phyloP scores from a whole-genome alignment of 108 stramenopile genomes.

The Nitzschia inconspicua region DNA sequence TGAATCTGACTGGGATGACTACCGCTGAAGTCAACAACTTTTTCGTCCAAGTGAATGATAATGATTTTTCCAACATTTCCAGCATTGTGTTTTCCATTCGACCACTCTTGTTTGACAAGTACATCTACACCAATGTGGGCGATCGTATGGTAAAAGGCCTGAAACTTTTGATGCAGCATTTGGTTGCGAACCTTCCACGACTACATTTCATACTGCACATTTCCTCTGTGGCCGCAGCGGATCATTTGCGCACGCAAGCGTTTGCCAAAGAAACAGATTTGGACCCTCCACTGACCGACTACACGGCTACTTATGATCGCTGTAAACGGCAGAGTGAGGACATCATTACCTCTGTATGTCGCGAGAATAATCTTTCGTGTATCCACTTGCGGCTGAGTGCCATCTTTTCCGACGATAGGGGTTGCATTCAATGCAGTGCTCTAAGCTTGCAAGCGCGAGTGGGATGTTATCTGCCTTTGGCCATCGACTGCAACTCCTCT shows the following conservation, averaged over 20 bases:
- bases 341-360: neutral
- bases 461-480: slow-evolving; percentile 13
- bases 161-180: slow-evolving; percentile 1
- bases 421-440: slow-evolving; percentile 31
- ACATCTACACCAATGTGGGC: slow-evolving; percentile 1
- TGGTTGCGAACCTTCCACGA: neutral
- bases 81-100: slow-evolving; percentile 9
- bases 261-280: slow-evolving; percentile 8
- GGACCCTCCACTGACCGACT: neutral
- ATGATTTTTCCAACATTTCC: neutral
- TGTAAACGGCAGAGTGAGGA: slow-evolving; percentile 29
- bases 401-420: slow-evolving; percentile 23
- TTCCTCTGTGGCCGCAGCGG: slow-evolving; percentile 24
- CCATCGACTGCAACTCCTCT: slow-evolving; percentile 31
- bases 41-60: too few species aligned
- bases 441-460: slow-evolving; percentile 17
- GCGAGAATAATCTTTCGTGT: neutral
- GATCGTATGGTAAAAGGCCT: slow-evolving; percentile 16
- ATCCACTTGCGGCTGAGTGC: slow-evolving; percentile 23
- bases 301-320: slow-evolving; percentile 22
- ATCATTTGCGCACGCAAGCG: slow-evolving; percentile 16
- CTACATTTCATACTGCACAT: slow-evolving; percentile 15
- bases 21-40: neutral
- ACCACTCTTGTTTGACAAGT: slow-evolving; percentile 12
- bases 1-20: slow-evolving; percentile 4